These are phyloP conservation scores for Talaromyces sp. DNA, from an alignment of 2,329 filamentous ascomycete species.

Conservation along the genomic window DNA sequence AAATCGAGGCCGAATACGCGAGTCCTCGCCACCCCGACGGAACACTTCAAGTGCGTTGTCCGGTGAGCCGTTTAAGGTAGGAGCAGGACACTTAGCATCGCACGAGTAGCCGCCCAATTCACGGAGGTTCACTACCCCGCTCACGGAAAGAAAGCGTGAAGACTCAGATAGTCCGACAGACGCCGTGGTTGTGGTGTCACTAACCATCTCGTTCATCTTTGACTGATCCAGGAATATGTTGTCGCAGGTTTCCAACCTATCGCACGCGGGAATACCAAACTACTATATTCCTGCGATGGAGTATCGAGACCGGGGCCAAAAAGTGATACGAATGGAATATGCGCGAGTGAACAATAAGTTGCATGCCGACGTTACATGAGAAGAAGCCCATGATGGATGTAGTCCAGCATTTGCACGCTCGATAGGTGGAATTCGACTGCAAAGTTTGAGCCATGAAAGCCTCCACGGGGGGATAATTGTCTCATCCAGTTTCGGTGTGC, in stretches of 20 bases:
- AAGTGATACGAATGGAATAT: neutral
- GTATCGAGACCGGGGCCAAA: neutral
- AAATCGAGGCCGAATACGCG: constrained; percentile 45
- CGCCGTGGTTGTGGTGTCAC: neutral
- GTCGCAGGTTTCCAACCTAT: neutral
- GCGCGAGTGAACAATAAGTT: neutral
- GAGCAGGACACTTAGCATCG: neutral
- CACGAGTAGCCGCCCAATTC: constrained; percentile 57
- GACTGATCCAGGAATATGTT: neutral
- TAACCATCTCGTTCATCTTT: neutral
- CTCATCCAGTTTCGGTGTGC: neutral
- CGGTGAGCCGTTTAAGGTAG: constrained; percentile 4
- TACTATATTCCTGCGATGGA: neutral
- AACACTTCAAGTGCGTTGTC: neutral
- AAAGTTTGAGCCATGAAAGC: neutral
- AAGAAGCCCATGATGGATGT: neutral
- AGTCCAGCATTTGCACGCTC: neutral
- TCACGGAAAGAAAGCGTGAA: constrained; percentile 34
- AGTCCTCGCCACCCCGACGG: neutral
- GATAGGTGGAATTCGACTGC: neutral
- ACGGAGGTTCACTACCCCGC: constrained; percentile 60
- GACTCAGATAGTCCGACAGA: constrained; percentile 1
- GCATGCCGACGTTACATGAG: constrained; percentile 7
- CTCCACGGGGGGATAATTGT: neutral
- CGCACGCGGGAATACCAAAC: neutral